Base-by-base conservation (phyloP, 345 rosid genomes). In the Brassica incana region DNA sequence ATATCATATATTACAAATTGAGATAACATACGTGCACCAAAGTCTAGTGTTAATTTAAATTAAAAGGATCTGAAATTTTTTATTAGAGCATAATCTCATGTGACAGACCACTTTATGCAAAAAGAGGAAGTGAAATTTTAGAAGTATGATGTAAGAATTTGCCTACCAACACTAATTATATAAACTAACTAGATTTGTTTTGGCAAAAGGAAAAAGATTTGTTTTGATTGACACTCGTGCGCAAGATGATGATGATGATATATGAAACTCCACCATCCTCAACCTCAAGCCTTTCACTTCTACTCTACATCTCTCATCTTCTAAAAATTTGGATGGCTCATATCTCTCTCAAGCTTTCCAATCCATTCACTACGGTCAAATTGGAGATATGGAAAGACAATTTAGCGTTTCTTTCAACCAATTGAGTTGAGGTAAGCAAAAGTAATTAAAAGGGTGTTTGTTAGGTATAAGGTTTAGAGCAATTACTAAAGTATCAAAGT, bases 141-240 rank as follows among this genome's bases (percentile, higher is more conserved):
- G 6, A 64, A 56, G 72, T 14, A 38, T 75, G 80, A 80, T 80
- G 83, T 65, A 65, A 75, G 30, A 54, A 74, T 71, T 65, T 74
- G 83, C 83, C 83, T 75, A 80, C 76, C 83, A 80, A 80, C 79
- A 75, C 83, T 75, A 75, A 36, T 5, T 30, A 45, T 33, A 61
- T 45, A 30, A 20, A 69, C 64, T 61, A 45, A 60, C 6, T 68
- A 79, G 67, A 74, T 63, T 33, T 69, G 67, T 54, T 54, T 54
- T 54, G 61, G 25, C 61, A n/a, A 52, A 52, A 52, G 58, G 54
- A 36, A 48, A 48, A 52, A 52, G 18, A 52, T 5, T n/a, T 52
- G 52, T 54, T 52, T 38, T 38, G 38, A 29, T n/a, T n/a, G n/a
- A n/a, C 76, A 65, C 71, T 40, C 79, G 76, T 80, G 80, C 76